phyloP scores from a whole-genome alignment of 129 eudicot genomes.

The Cynara cardunculus region DNA sequence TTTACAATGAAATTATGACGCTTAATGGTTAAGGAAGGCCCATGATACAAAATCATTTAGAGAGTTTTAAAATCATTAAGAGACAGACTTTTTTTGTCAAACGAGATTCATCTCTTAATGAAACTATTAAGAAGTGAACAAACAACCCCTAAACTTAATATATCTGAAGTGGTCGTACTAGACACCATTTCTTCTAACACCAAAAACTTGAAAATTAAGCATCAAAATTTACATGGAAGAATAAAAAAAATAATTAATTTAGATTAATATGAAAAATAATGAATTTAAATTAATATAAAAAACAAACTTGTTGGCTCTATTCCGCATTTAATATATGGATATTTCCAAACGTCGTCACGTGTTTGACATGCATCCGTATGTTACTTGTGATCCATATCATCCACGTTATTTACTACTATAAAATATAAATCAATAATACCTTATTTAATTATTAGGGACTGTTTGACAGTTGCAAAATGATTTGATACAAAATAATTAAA shows the following conservation, averaged over 20 bases:
- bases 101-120: too few species aligned
- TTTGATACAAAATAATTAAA: too few species aligned
- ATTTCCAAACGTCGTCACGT: constrained; percentile 11
- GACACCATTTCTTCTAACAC: neutral
- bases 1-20: too few species aligned
- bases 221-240: neutral
- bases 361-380: constrained; percentile 20
- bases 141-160: too few species aligned
- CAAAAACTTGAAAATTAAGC: neutral
- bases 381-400: constrained; percentile 17
- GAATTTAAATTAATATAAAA: neutral
- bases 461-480: too few species aligned
- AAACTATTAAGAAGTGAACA: too few species aligned
- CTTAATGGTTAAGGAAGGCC: too few species aligned
- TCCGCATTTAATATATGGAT: neutral
- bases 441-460: too few species aligned
- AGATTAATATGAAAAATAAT: neutral
- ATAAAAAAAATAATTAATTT: neutral
- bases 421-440: neutral
- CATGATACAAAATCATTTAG: too few species aligned
- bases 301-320: neutral
- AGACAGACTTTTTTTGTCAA: too few species aligned
- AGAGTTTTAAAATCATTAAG: too few species aligned
- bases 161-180: neutral
- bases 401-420: neutral